Evolutionary conservation across 2,329 filamentous ascomycete species (phyloP), one percentile per base, ranked within the genome.

Genomic region (Dendrostoma leiphaemia): DNA sequence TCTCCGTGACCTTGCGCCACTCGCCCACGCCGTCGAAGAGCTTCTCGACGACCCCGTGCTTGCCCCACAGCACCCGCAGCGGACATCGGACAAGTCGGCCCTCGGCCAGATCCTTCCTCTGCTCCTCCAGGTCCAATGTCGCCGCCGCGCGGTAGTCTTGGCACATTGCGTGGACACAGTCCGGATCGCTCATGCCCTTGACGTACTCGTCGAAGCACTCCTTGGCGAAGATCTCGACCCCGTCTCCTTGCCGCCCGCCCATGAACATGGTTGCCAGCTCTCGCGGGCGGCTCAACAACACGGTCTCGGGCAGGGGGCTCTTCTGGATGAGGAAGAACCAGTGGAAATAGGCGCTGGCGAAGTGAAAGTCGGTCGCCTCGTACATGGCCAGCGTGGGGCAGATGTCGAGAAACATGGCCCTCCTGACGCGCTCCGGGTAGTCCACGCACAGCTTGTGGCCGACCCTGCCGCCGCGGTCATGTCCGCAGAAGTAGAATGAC

Each of bases 311-410:
- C 5, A 83, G 71, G 0, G 81, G 77, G 5, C 67, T 66, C 0
- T 68, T 63, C 62, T 84, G 81, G 8, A 82, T 78, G 19, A 84
- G 71, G 58, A 84, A 77, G 49, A 81, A 82, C 80, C 81, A 84
- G 65, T 84, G 81, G 60, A 77, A 83, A 63, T 82, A 83, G 0
- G 72, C 71, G 26, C 69, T 69, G 1, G 78, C 76, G 55, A 81
- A 77, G 0, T 66, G 64, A 4, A 70, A 60, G 48, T 73, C 59
- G 3, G 73, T 73, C 15, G 71, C 65, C 46, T 68, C 67, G 66
- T 76, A 84, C 75, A 82, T 82, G 6, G 72, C 72, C 10, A 80
- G 70, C 0, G 80, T 83, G 2, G 81, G 82, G 37, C 75, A 78
- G 40, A 83, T 80, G 53, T 82, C 79, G 2, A 81, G 67, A 1